These are phyloP conservation scores for Aspergillus affinis DNA, from an alignment of 495 filamentous ascomycete genomes.

Conservation along the genomic window DNA sequence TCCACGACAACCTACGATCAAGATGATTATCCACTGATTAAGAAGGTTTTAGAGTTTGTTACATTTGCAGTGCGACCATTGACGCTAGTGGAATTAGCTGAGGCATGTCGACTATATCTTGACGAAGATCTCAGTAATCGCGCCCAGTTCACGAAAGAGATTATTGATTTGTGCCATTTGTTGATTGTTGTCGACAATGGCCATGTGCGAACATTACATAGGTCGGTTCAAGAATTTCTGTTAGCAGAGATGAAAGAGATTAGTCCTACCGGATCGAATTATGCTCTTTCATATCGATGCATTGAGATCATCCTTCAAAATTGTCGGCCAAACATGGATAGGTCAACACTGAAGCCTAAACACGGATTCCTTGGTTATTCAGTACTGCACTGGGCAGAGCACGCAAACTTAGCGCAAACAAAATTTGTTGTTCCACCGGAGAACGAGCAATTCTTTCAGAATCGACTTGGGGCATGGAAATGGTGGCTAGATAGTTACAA, in stretches of 20 bases:
- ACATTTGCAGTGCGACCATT: not conserved
- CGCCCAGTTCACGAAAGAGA: slow-evolving; percentile 13
- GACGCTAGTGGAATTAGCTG: not conserved
- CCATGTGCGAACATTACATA: slow-evolving; percentile 16
- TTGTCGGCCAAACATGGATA: slow-evolving; percentile 7
- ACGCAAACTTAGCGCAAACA: not conserved
- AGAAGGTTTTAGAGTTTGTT: not conserved
- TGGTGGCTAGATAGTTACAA: not conserved
- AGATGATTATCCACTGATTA: not conserved
- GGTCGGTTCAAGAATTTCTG: not conserved
- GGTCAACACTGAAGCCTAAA: not conserved
- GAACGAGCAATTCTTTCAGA: not conserved
- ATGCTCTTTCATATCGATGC: not conserved
- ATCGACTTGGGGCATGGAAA: not conserved
- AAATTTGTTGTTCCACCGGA: not conserved
- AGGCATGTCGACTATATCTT: not conserved
- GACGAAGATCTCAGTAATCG: not conserved
- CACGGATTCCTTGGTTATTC: slow-evolving; percentile 7
- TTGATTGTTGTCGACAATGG: slow-evolving; percentile 17
- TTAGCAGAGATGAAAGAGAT: not conserved
- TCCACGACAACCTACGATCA: not conserved
- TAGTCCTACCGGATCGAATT: not conserved
- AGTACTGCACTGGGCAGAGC: slow-evolving; percentile 6
- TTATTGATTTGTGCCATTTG: slow-evolving; percentile 16
- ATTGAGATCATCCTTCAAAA: not conserved